A percentile compares a stretch with the other conserved stretches of the same genome.
These are phyloP conservation scores for Exutisphaerella laricina DNA, from an alignment of 2,329 filamentous ascomycete genomes.

Conservation along the genomic window DNA sequence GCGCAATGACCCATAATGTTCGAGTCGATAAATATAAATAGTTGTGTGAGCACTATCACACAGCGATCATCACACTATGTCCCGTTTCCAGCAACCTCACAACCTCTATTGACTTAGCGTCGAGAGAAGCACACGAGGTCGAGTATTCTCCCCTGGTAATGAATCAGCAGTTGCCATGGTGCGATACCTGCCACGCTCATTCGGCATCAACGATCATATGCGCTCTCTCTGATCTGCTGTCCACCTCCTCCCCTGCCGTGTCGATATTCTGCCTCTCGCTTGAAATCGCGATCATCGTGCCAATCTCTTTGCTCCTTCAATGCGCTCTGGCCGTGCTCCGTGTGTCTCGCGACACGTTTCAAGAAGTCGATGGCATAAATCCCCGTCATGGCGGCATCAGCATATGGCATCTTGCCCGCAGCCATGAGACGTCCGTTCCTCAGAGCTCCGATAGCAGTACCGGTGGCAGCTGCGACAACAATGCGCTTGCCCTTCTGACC, in stretches of 20 bases:
- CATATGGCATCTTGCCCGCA: slow-evolving; percentile 13
- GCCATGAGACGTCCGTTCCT: slow-evolving; percentile 8
- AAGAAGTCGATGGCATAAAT: slow-evolving; percentile 14
- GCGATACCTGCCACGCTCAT: too few relatives aligned
- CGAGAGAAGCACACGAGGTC: too few relatives aligned
- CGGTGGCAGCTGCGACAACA: slow-evolving; percentile 63
- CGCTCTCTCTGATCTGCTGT: too few relatives aligned
- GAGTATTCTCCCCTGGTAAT: too few relatives aligned
- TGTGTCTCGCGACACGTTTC: slow-evolving; percentile 9
- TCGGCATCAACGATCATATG: too few relatives aligned
- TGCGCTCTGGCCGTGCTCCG: slow-evolving; percentile 7
- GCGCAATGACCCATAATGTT: too few relatives aligned
- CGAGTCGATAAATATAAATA: too few relatives aligned
- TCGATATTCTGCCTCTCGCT: slow-evolving; percentile 1
- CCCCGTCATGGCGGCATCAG: slow-evolving; percentile 13
- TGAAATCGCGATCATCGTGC: slow-evolving; percentile 1
- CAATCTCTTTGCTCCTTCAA: slow-evolving; percentile 10
- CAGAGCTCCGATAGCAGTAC: slow-evolving; percentile 7
- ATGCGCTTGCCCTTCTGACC: slow-evolving; percentile 88
- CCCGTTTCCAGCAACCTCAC: too few relatives aligned
- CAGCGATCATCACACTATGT: too few relatives aligned
- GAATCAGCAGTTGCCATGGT: too few relatives aligned
- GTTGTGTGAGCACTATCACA: too few relatives aligned
- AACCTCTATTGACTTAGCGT: too few relatives aligned
- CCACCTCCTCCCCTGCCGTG: background rate